Evolutionary conservation across 1,139 yeast genomes (phyloP).

Genomic region (Suhomyces bolitotheri): DNA sequence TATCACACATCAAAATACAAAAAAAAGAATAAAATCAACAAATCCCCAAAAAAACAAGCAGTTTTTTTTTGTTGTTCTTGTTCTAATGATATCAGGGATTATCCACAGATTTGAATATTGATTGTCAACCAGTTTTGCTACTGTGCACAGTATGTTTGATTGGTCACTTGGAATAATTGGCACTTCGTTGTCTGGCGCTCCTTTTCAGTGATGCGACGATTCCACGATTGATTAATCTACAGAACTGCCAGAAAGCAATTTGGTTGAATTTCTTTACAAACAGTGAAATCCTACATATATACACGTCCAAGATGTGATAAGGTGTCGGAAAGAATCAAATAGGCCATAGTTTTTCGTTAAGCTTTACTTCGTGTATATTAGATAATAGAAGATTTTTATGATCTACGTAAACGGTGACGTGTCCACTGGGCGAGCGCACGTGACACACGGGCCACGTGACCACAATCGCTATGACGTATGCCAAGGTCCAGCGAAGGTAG

Average conservation of each 20-base stretch:
- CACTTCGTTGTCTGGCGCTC: constrained; percentile 10
- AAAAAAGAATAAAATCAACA: constrained; percentile 14
- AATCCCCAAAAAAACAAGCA: constrained; percentile 19
- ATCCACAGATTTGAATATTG: background rate
- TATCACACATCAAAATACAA: constrained; percentile 8
- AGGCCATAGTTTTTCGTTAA: constrained; percentile 6
- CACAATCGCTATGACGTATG: constrained; percentile 1
- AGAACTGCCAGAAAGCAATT: background rate
- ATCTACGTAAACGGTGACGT: background rate
- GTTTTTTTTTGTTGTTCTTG: constrained; percentile 10
- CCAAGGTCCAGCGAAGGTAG: background rate
- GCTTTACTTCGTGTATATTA: constrained; percentile 11
- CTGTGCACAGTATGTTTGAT: background rate
- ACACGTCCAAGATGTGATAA: too few relatives aligned
- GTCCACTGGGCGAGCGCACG: too few relatives aligned
- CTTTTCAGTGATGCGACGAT: constrained; percentile 14
- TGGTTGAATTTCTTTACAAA: too few relatives aligned
- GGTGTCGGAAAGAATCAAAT: too few relatives aligned
- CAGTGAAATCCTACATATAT: too few relatives aligned
- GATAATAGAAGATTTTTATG: constrained; percentile 3
- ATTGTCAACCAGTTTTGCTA: background rate
- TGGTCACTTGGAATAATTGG: background rate
- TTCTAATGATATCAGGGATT: background rate
- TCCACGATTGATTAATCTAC: background rate
- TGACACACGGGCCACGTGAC: background rate